These are phyloP conservation scores for Olyra latifolia DNA, from an alignment of 176 grass and related monocot genomes.

Conservation along the genomic window DNA sequence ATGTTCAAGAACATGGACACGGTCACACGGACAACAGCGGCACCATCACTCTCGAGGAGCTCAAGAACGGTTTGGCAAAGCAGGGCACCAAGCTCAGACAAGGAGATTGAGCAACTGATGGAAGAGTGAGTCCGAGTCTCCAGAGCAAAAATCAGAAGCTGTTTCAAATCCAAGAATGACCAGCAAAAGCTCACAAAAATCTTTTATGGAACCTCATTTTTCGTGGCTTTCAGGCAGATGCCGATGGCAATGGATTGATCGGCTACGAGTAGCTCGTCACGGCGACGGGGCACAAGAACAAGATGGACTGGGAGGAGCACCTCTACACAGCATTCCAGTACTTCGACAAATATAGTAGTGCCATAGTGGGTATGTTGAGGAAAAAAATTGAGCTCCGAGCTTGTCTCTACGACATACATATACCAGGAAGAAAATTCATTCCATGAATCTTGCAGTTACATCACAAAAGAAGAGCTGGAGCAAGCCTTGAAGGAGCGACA, in stretches of 20 bases:
- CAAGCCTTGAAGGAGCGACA: slow-evolving; percentile 70
- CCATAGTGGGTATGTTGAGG: slow-evolving; percentile 58
- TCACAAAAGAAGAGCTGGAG: slow-evolving; percentile 79
- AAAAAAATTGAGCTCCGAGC: not conserved
- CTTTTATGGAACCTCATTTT: not conserved
- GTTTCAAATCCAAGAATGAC: not conserved
- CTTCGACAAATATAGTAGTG: slow-evolving; percentile 79
- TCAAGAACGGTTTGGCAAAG: slow-evolving; percentile 61
- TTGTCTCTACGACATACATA: too few species aligned
- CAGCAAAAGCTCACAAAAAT: not conserved
- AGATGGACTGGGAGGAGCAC: slow-evolving; percentile 73
- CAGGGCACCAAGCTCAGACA: slow-evolving; percentile 81
- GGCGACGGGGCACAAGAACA: slow-evolving; percentile 78
- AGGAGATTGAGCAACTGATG: slow-evolving; percentile 74
- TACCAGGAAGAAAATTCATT: not conserved
- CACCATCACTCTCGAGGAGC: slow-evolving; percentile 81
- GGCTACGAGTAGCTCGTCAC: slow-evolving; percentile 79
- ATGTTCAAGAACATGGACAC: slow-evolving; percentile 96
- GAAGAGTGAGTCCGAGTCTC: slow-evolving; percentile 58
- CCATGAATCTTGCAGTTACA: slow-evolving; percentile 42
- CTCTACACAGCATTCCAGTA: slow-evolving; percentile 78
- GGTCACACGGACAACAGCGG: slow-evolving; percentile 79
- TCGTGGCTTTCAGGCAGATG: slow-evolving; percentile 52
- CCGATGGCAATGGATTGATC: slow-evolving; percentile 73
- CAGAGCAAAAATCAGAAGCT: not conserved